Percentiles rank a stretch among this genome's conserved stretches.
Evolutionary conservation across 768 basidiomycete genomes (phyloP).

Genomic region (Pleurotus giganteus): DNA sequence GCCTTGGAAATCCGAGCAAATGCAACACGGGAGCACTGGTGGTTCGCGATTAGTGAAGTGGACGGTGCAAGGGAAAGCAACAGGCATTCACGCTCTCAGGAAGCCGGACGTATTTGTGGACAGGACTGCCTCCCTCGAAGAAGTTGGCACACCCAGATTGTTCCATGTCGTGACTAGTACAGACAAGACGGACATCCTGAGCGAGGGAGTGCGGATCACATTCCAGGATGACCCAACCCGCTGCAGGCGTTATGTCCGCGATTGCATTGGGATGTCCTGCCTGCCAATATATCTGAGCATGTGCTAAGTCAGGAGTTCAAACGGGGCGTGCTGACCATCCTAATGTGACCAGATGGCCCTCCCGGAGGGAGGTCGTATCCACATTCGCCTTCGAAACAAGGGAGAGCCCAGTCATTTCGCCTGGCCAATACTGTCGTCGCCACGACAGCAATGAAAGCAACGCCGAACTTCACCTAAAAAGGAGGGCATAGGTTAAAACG

Average conservation of each 20-base stretch:
- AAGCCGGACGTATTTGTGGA: conserved; percentile 50
- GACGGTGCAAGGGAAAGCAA: not conserved
- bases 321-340: not conserved
- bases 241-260: conserved; percentile 15
- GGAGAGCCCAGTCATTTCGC: not conserved
- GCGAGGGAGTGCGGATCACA: conserved; percentile 11
- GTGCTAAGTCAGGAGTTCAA: not conserved
- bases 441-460: not conserved
- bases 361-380: not conserved
- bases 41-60: not conserved
- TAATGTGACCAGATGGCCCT: not conserved
- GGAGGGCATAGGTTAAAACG: no score
- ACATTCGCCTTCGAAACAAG: not conserved
- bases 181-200: conserved; percentile 17
- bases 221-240: conserved; percentile 15
- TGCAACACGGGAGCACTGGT: conserved; percentile 5
- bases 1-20: conserved; percentile 30
- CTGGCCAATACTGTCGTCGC: not conserved
- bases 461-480: not conserved
- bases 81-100: conserved; percentile 43
- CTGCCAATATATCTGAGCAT: not conserved
- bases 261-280: conserved; percentile 10
- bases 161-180: conserved; percentile 5
- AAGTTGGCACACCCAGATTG: conserved; percentile 37
- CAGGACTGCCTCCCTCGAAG: conserved; percentile 33